Evolutionary conservation across 176 grass and related monocot species (phyloP).

Genomic region (Triticum urartu): DNA sequence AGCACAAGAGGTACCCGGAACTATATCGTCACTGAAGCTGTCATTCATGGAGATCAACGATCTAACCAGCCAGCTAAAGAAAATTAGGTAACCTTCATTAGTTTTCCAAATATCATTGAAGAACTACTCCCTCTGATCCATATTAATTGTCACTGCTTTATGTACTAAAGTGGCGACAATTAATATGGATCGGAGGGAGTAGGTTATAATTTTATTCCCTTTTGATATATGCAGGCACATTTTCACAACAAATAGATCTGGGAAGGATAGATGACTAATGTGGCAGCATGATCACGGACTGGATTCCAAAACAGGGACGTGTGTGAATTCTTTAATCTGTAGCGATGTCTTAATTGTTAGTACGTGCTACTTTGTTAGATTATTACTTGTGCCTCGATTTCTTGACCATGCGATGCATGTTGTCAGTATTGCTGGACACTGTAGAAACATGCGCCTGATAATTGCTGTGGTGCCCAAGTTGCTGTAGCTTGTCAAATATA

Average conservation of each 20-base stretch:
- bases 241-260: background rate
- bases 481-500: background rate
- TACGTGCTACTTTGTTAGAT: background rate
- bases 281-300: background rate
- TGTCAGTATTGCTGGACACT: background rate
- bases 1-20: slow-evolving; percentile 45
- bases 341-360: background rate
- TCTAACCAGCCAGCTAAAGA: slow-evolving; percentile 49
- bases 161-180: too few species aligned
- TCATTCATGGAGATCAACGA: slow-evolving; percentile 57
- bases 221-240: background rate
- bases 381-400: background rate
- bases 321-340: background rate
- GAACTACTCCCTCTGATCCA: too few species aligned
- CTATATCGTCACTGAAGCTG: slow-evolving; percentile 44
- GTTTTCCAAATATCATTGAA: background rate
- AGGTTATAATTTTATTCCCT: background rate
- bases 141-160: too few species aligned
- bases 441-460: too few species aligned
- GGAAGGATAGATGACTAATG: background rate
- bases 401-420: too few species aligned
- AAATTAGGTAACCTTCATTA: slow-evolving; percentile 32
- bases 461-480: background rate
- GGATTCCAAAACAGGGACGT: too few species aligned
- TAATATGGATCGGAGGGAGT: too few species aligned